Conservation (phyloP, 164 flowering plant genomes). For the Euptelea pleiosperma region DNA sequence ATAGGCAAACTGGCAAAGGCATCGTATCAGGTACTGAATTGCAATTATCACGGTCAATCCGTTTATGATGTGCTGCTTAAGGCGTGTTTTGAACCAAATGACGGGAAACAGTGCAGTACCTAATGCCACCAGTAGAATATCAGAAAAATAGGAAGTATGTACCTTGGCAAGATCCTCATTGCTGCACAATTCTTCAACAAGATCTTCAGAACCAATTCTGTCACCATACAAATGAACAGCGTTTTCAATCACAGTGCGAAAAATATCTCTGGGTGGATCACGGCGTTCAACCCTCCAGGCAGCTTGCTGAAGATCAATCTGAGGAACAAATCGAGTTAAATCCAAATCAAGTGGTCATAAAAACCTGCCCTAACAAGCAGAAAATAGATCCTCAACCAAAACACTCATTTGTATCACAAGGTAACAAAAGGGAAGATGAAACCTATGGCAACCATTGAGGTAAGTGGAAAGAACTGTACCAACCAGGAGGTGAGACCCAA, state of each 20-base stretch:
- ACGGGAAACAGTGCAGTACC: background rate
- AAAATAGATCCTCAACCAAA: too few relatives aligned
- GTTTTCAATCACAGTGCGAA: conserved; percentile 52
- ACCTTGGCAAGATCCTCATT: conserved; percentile 56
- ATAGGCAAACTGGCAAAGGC: too few relatives aligned
- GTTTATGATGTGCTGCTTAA: too few relatives aligned
- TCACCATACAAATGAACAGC: conserved; percentile 28
- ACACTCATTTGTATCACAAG: too few relatives aligned
- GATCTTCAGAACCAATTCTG: conserved; percentile 25
- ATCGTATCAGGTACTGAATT: too few relatives aligned
- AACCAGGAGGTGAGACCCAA: too few relatives aligned
- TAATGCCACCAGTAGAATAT: background rate
- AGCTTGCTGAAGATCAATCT: conserved; percentile 45
- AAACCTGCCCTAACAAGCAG: background rate
- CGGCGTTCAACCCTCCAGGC: conserved; percentile 41
- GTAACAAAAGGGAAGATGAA: background rate
- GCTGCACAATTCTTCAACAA: conserved; percentile 51
- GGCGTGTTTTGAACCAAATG: too few relatives aligned
- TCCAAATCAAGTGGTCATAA: background rate
- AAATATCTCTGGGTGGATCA: conserved; percentile 51
- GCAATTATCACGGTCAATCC: too few relatives aligned
- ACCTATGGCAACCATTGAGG: too few relatives aligned
- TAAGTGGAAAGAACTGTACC: too few relatives aligned
- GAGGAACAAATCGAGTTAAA: conserved; percentile 1
- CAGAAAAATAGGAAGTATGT: conserved; percentile 16